Base-by-base conservation (phyloP, 2,329 filamentous ascomycete genomes). In the Lasiodiplodia sp. region DNA sequence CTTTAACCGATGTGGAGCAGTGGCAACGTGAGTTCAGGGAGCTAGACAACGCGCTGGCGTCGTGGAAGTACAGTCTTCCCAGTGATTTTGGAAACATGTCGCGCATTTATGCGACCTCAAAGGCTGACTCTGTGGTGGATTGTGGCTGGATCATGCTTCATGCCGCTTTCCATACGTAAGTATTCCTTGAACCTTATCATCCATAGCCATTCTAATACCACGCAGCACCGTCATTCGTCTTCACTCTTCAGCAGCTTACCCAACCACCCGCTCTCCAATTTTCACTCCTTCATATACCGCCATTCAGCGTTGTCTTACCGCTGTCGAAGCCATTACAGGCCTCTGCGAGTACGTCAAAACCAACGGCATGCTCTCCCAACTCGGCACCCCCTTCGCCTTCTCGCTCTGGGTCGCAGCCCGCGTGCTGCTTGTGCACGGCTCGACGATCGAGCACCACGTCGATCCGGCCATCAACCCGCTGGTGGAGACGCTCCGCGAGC, bases 61-160 rank as follows among this genome's bases (percentile, higher is more conserved):
- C 88, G 0, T 97, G 94, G 93, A 94, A 96, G 76, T 92, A 93
- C 71, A 89, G 89, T 68, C 85, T 97, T 10, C 94, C 94, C 0
- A 86, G 86, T 52, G 93, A 97, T 73, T 96, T 95, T 79, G 90
- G 92, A 28, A 95, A 96, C 78, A 92, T 94, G 82, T 88, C 90
- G 57, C 91, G 92, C 70, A 81, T 96, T 1, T 93, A 94, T 75
- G 74, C 78, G n/a, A 65, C 31, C 12, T 60, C 58, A 18, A 64
- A 55, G 52, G 57, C 49, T 4, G 51, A 69, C 16, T 31, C 68
- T 6, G 68, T 88, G 0, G 83, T 94, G 58, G 93, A 92, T 75
- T 93, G 92, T 77, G 91, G 91, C 65, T 94, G 94, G 91, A 89
- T 97, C 63, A 97, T 97, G 91, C 84, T 97, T 37, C 94, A 97